These are phyloP conservation scores for Lophium mytilinum DNA, from an alignment of 495 filamentous ascomycete genomes.

Conservation along the genomic window DNA sequence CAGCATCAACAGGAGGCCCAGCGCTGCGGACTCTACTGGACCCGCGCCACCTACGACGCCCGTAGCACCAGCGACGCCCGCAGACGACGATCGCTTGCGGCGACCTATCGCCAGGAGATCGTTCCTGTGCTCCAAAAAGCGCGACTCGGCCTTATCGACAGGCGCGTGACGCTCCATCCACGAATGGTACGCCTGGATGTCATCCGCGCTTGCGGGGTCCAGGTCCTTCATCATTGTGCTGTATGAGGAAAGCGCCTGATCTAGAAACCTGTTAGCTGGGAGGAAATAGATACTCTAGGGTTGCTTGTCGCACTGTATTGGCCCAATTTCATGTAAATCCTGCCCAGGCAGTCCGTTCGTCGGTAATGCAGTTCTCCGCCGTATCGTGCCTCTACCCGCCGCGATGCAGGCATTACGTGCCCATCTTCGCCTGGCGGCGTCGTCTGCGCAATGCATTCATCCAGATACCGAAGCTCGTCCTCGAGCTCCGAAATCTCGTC, in stretches of 20 bases:
- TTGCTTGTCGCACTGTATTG: conserved; percentile 64
- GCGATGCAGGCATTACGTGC: conserved; percentile 52
- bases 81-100: not conserved
- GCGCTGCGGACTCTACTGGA: conserved; percentile 13
- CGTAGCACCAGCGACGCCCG: too few species aligned
- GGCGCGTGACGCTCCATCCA: conserved; percentile 58
- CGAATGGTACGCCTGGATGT: conserved; percentile 54
- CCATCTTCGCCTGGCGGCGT: conserved; percentile 39
- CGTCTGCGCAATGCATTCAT: conserved; percentile 58
- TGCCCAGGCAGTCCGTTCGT: conserved; percentile 59
- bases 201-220: conserved; percentile 44
- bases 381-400: conserved; percentile 57
- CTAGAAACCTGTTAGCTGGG: conserved; percentile 32
- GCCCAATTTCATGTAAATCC: conserved; percentile 64
- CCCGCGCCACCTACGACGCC: conserved; percentile 12
- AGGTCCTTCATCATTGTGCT: conserved; percentile 50
- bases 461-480: conserved; percentile 61
- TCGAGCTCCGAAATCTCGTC: conserved; percentile 78
- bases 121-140: conserved; percentile 55
- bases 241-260: conserved; percentile 60
- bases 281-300: too few species aligned
- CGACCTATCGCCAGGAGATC: conserved; percentile 45
- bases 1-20: conserved; percentile 16
- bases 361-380: conserved; percentile 65
- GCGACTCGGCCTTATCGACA: conserved; percentile 56